Base-by-base conservation (phyloP, 768 basidiomycete genomes). In the Lactifluus pinguis region DNA sequence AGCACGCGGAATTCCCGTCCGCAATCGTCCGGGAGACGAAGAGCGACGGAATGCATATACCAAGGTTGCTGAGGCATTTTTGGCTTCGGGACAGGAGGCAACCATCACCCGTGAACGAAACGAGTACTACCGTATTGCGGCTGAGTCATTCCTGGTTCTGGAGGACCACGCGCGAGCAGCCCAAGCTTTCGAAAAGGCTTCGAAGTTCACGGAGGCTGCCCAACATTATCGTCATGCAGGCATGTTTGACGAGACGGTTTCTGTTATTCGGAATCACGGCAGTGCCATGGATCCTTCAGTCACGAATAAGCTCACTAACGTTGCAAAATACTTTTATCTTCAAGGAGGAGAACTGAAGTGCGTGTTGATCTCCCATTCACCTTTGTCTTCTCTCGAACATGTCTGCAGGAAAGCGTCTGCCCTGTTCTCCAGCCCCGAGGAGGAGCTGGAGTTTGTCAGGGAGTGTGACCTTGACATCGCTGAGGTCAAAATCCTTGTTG, bases 391-490 rank as follows among this genome's bases (percentile, higher is more conserved):
- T 9, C 21, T 62, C n/a, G 45, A 17, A 8, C 13, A 17, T 6
- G 47, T 52, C 42, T 59, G 13, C 64, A 86, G 85, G 42, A 73
- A 77, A 67, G 77, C 77, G n/a, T 56, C 71, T 49, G 58, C 67
- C 8, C 67, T 87, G 1, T 88, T 87, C 61, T 60, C 70, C 0
- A 73, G 76, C 1, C 66, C 73, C 0, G 81, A 87, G 25, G 83
- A 85, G 29, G 76, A 76, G 30, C 61, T 84, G n/a, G 77, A 79
- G 50, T 87, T 82, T 61, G 73, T 82, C 10, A 78, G 83, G 49
- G 76, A 81, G 6, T 76, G 76, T 49, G 79, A 77, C 49, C 71
- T 87, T 17, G 80, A 83, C 67, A 65, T 76, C 17, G 78, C 79
- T 11, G 79, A 74, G 9, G 78, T 77, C 0, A 69, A 70, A 0